Evolutionary conservation across 257 asterid genomes (phyloP), one percentile per base, ranked within the genome.

Genomic region (Fraxinus quadrangulata): DNA sequence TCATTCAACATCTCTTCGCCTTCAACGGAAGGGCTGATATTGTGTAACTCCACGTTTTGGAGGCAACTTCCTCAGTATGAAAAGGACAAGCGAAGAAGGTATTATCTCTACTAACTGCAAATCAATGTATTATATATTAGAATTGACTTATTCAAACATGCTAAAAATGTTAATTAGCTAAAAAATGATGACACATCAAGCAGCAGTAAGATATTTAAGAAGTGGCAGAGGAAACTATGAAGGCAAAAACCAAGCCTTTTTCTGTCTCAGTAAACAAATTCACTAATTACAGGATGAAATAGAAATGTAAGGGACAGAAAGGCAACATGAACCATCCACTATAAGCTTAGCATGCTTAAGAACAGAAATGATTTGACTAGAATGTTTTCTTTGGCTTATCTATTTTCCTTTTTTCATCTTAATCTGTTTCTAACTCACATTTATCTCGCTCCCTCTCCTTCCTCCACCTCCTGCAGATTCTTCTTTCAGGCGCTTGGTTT

Each of bases 41-140:
- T 94, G 97, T 14, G 97, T 92, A 79, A 91, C 87, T 61, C 97
- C 96, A 23, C 97, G 97, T 80, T 89, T 94, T 24, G 98, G 98
- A 67, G 98, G 98, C 86, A 94, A 76, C 87, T 94, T 94, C 87
- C 98, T 85, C 95, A 94, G 84, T 79, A 94, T 94, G 89, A 92
- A 94, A 81, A 94, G 98, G 70, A 94, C 97, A 11, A 94, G 96
- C 0, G 97, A 85, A 61, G 98, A 94, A 26, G 98, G 98, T 78
- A 92, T 70, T 81, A 94, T 91, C 85, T 94, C 98, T 83, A 89
- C 96, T 56, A 94, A 86, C 97, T 94, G 96, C 73, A 80, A 70
- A 54, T 71, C 37, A 49, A 73, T 21, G n/a, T 42, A 63, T 9
- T 19, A 39, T 42, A 51, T 36, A 28, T 16, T 56, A 24, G 72